A percentile compares a stretch with the other conserved stretches of the same genome.
Evolutionary conservation across 495 filamentous ascomycete species (phyloP).

Genomic region (Pseudoneurospora amorphoporcata): DNA sequence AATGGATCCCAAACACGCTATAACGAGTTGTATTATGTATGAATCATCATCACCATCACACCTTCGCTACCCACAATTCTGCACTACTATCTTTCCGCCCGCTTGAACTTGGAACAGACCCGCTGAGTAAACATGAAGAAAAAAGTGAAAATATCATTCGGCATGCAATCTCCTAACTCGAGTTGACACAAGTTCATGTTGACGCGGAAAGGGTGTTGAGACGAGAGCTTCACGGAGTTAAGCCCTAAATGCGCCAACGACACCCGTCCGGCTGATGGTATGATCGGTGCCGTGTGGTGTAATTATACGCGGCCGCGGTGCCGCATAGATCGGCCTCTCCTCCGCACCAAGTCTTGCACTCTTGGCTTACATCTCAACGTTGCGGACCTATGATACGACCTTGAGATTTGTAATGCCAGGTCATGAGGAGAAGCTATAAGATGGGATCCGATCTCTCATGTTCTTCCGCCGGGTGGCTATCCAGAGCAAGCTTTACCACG

Average conservation of each 20-base stretch:
- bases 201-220: not conserved
- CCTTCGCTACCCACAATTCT: no score
- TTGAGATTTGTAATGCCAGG: not conserved
- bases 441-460: not conserved
- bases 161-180: not conserved
- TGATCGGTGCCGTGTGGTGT: not conserved
- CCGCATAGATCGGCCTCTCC: not conserved
- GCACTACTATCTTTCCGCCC: no score
- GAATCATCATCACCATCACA: no score
- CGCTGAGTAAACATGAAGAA: not conserved
- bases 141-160: not conserved
- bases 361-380: not conserved
- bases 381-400: not conserved
- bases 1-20: not conserved
- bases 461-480: not conserved
- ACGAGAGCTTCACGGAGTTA: not conserved
- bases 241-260: not conserved
- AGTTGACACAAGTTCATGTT: not conserved
- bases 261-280: no score
- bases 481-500: not conserved
- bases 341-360: not conserved
- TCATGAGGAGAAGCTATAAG: not conserved
- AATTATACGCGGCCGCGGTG: not conserved
- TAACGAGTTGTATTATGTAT: not conserved
- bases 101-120: no score